phyloP scores from a whole-genome alignment of 2,329 filamentous ascomycete species.

The Fusarium newnesense region DNA sequence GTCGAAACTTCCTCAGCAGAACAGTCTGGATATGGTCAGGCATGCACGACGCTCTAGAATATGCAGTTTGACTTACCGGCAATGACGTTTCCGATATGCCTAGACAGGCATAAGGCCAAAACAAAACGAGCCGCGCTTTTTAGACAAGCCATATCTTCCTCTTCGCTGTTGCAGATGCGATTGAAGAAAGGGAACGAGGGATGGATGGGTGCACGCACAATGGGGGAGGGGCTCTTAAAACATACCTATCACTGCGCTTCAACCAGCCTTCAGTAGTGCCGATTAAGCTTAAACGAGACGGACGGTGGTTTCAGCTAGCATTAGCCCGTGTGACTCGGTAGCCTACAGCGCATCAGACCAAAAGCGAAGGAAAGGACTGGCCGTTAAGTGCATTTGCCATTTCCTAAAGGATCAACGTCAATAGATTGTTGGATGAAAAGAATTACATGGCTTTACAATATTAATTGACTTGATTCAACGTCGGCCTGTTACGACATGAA shows the following conservation, averaged over 20 bases:
- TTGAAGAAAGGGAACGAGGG: neutral
- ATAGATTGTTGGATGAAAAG: fast-evolving
- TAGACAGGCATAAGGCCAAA: fast-evolving
- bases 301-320: neutral
- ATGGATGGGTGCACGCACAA: fast-evolving
- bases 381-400: no score
- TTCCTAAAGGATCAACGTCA: neutral
- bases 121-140: fast-evolving
- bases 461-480: neutral
- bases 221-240: neutral
- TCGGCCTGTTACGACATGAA: fast-evolving
- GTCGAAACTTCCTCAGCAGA: fast-evolving
- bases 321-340: neutral
- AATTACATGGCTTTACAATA: neutral
- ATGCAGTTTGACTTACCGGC: fast-evolving
- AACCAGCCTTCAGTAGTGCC: fast-evolving
- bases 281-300: neutral
- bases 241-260: fast-evolving
- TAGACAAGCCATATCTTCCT: fast-evolving
- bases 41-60: fast-evolving
- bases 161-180: neutral
- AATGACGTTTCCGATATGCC: fast-evolving
- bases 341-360: neutral
- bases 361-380: no score
- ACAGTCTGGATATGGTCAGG: neutral